A percentile compares a stretch with the other conserved stretches of the same genome.
Conservation (phyloP, 208 protist species). For the Leishmania tropica region DNA sequence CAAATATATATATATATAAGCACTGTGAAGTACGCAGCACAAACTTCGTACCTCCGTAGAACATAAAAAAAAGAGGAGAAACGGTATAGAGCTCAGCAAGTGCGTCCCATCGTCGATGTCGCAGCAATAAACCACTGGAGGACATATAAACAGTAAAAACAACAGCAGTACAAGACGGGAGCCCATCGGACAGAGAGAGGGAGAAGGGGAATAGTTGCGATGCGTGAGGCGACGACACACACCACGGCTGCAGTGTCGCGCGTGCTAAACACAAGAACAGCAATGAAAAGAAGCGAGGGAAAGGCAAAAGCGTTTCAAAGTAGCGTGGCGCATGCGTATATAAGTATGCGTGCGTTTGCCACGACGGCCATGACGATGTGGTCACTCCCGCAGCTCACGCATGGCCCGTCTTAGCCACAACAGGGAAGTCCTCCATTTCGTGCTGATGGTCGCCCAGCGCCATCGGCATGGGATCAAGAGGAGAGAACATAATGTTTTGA, state of each 20-base stretch:
- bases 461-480: slow-evolving; percentile 10
- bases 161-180: not conserved
- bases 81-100: not conserved
- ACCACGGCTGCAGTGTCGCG: not conserved
- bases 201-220: not conserved
- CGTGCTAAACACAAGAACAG: not conserved
- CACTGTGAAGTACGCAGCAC: not conserved
- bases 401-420: not conserved
- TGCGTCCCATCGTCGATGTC: not conserved
- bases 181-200: not conserved
- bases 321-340: not conserved
- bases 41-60: not conserved
- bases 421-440: slow-evolving; percentile 22
- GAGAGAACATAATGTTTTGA: slow-evolving; percentile 15
- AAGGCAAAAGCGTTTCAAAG: not conserved
- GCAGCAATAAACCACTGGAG: not conserved
- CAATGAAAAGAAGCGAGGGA: not conserved
- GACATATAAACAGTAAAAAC: not conserved
- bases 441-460: slow-evolving; percentile 1
- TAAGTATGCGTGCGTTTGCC: not conserved
- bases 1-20: not conserved
- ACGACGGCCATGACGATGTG: not conserved
- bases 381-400: not conserved
- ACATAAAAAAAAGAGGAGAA: not conserved
- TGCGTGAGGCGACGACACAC: not conserved